Percentiles rank a stretch among this genome's conserved stretches.
Evolutionary conservation across 495 filamentous ascomycete genomes (phyloP).

Genomic region (Aspergillus asperescens): DNA sequence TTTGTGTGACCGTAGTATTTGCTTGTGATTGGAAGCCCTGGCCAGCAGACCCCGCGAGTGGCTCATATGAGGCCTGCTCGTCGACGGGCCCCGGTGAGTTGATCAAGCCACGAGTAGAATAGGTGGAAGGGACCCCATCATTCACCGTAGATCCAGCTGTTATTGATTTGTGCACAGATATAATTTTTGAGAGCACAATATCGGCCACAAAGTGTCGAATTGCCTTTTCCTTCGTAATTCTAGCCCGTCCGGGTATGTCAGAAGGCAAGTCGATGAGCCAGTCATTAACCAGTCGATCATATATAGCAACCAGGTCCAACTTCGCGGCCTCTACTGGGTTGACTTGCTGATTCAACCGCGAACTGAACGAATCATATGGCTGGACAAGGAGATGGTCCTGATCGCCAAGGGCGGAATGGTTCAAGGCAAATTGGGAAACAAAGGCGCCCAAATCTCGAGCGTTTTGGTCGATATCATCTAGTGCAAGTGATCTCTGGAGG

Average conservation of each 20-base stretch:
- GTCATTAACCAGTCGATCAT: slow-evolving; percentile 36
- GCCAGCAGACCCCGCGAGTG: not conserved
- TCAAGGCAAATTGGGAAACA: slow-evolving; percentile 14
- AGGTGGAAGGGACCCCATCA: not conserved
- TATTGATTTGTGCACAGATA: slow-evolving; percentile 13
- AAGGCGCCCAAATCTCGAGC: slow-evolving; percentile 24
- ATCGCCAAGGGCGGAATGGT: not conserved
- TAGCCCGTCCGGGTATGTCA: slow-evolving; percentile 31
- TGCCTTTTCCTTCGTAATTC: slow-evolving; percentile 39
- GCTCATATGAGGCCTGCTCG: not conserved
- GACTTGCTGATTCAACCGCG: slow-evolving; percentile 7
- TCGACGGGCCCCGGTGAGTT: not conserved
- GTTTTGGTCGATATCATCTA: slow-evolving; percentile 36
- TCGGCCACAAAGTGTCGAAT: slow-evolving; percentile 38
- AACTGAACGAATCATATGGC: slow-evolving; percentile 12
- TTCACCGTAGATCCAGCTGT: not conserved
- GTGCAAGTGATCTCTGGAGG: slow-evolving; percentile 16
- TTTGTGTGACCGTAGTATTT: not conserved
- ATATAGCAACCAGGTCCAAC: slow-evolving; percentile 27
- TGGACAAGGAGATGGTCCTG: slow-evolving; percentile 18
- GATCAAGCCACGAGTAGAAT: not conserved
- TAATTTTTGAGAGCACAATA: slow-evolving; percentile 33
- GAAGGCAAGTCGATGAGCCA: slow-evolving; percentile 36
- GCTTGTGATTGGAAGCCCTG: not conserved
- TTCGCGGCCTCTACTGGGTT: slow-evolving; percentile 1